Evolutionary conservation across 345 rosid species (phyloP), one percentile per base, ranked within the genome.

Genomic region (Camelina sativa): DNA sequence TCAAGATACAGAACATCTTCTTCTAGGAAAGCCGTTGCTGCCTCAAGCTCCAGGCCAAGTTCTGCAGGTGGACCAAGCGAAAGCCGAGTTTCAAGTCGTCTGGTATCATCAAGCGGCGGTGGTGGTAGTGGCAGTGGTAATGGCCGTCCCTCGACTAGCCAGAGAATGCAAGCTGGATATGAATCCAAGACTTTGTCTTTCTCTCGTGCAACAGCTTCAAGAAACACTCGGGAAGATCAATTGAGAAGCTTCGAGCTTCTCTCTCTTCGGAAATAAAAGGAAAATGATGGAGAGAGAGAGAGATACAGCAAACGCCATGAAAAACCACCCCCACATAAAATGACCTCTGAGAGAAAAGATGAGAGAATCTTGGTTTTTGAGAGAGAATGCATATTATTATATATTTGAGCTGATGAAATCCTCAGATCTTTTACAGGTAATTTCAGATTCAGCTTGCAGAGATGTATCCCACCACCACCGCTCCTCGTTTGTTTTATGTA

Each of bases 21-120:
- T 58, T 83, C 96, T 35, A 86, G 85, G 79, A 89, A 83, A 80
- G 93, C 85, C 11, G 51, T 84, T 1, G 75, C 82, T 59, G 72
- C 81, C 22, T 76, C 90, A 57, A 85, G 82, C 81, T 86, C 85
- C 69, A 58, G 85, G 75, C 96, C 91, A 11, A 80, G 86, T 86
- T 85, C 96, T 44, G 87, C 96, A 0, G 97, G 89, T 13, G 90
- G 86, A 73, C 87, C 83, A 58, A 80, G 83, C 55, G 96, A 88
- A 23, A 64, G 70, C 65, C 84, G 89, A 16, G 48, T 44, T 44
- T 75, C 84, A 48, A 84, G 87, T 81, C 80, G 91, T 59, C 35
- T 91, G 62, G 67, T 80, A 52, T 74, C 96, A 17, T 83, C 84
- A 73, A 82, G 84, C 43, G 85, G 60, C 65, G 86, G 88, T 13